phyloP scores from a whole-genome alignment of 2,329 filamentous ascomycete species.

The Pseudonectria buxi region DNA sequence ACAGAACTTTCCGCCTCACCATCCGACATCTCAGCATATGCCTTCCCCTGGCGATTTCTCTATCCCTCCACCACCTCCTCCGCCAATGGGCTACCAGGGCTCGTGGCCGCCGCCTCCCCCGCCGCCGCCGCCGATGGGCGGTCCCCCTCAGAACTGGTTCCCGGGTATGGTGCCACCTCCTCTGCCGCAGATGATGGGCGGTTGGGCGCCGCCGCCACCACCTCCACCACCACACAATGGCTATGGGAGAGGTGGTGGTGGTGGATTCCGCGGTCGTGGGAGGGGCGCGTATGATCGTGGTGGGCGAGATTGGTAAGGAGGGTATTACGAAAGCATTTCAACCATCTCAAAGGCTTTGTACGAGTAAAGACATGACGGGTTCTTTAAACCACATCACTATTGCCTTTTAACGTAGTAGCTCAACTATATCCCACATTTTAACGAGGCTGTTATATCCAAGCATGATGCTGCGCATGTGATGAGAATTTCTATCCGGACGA shows the following conservation, averaged over 20 bases:
- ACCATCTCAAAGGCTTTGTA: neutral
- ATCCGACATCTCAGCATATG: slow-evolving; percentile 11
- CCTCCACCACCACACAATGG: slow-evolving; percentile 14
- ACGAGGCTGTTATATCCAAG: slow-evolving; percentile 1
- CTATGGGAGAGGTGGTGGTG: slow-evolving; percentile 18
- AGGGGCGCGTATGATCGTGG: slow-evolving; percentile 28
- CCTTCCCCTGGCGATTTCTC: slow-evolving; percentile 24
- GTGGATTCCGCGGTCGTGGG: slow-evolving; percentile 22
- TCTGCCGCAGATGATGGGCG: slow-evolving; percentile 18
- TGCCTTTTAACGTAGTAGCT: too few species aligned
- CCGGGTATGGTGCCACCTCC: slow-evolving; percentile 15
- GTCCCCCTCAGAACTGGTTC: slow-evolving; percentile 20
- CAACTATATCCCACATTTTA: slow-evolving; percentile 1
- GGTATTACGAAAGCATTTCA: neutral
- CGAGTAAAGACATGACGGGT: too few species aligned
- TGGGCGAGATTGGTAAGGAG: slow-evolving; percentile 15
- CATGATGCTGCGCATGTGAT: neutral
- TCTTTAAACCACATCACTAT: too few species aligned
- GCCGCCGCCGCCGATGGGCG: slow-evolving; percentile 22
- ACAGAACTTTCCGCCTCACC: slow-evolving; percentile 12
- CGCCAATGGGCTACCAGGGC: slow-evolving; percentile 33
- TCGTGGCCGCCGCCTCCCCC: slow-evolving; percentile 36
- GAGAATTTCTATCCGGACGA: slow-evolving; percentile 19
- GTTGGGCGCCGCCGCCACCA: slow-evolving; percentile 20
- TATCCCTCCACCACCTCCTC: slow-evolving; percentile 27